phyloP scores from a whole-genome alignment of 2,329 filamentous ascomycete genomes.

The Colletotrichum australisinense region DNA sequence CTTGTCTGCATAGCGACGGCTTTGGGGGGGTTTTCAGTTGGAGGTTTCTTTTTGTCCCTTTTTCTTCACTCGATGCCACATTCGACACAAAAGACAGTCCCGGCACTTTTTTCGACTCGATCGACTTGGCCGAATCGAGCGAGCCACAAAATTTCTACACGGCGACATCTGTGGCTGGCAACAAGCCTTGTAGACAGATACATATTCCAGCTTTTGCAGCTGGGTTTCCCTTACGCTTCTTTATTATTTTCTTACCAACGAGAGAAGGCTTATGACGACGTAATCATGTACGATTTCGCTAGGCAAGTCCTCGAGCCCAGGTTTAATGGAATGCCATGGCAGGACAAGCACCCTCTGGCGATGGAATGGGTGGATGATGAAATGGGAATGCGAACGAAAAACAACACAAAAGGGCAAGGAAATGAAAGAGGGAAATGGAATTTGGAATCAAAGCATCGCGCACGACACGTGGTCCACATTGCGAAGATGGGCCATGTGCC shows the following conservation, averaged over 20 bases:
- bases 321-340: background rate
- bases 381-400: conserved; percentile 13
- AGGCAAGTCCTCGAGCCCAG: background rate
- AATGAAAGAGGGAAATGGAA: background rate
- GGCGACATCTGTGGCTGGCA: background rate
- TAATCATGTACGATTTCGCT: conserved; percentile 8
- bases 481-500: background rate
- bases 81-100: conserved; percentile 30
- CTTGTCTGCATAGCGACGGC: conserved; percentile 39
- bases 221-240: background rate
- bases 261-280: conserved; percentile 16
- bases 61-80: conserved; percentile 26
- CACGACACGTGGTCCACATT: background rate
- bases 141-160: background rate
- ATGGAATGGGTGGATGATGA: conserved; percentile 20
- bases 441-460: background rate
- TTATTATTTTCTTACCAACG: conserved; percentile 16
- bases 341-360: background rate
- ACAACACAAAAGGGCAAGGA: background rate
- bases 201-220: background rate
- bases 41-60: conserved; percentile 1
- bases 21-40: conserved; percentile 17
- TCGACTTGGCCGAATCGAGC: conserved; percentile 3
- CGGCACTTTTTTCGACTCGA: conserved; percentile 8
- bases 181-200: background rate